These are phyloP conservation scores for Candida vaughaniae DNA, from an alignment of 805 yeast genomes.

Conservation along the genomic window DNA sequence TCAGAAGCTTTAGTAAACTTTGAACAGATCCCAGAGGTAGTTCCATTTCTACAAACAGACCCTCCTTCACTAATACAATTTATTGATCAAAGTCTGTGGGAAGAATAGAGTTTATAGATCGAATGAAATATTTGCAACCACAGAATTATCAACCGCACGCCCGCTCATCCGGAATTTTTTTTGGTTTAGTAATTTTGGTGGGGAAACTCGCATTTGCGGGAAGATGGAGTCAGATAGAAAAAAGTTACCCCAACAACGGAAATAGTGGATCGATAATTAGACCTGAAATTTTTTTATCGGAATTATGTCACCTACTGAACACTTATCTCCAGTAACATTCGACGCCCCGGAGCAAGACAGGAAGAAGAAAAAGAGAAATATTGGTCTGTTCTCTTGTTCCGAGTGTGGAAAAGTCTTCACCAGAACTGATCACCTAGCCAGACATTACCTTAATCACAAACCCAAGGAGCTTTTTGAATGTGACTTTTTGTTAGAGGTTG, in stretches of 20 bases:
- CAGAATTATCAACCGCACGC: too few species aligned
- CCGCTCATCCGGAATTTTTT: too few species aligned
- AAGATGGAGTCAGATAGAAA: neutral
- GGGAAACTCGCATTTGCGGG: constrained; percentile 1
- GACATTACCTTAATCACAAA: constrained; percentile 63
- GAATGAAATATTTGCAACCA: too few species aligned
- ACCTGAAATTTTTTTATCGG: too few species aligned
- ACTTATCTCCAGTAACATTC: constrained; percentile 2
- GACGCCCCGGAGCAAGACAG: constrained; percentile 1
- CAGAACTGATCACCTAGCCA: constrained; percentile 60
- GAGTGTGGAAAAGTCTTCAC: constrained; percentile 58
- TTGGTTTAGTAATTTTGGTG: constrained; percentile 3
- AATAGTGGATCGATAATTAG: neutral
- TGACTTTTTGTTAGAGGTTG: constrained; percentile 47
- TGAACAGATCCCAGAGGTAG: neutral
- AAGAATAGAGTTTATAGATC: too few species aligned
- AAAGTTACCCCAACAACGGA: neutral
- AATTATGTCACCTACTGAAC: constrained; percentile 7
- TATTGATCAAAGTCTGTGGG: too few species aligned
- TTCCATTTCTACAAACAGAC: constrained; percentile 1
- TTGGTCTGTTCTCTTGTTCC: constrained; percentile 34
- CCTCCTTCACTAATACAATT: too few species aligned
- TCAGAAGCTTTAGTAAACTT: constrained; percentile 1
- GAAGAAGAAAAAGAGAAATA: constrained; percentile 14
- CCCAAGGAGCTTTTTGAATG: constrained; percentile 56